Evolutionary conservation across 768 basidiomycete species (phyloP), one percentile per base, ranked within the genome.

Genomic region (Auricularia sp.): DNA sequence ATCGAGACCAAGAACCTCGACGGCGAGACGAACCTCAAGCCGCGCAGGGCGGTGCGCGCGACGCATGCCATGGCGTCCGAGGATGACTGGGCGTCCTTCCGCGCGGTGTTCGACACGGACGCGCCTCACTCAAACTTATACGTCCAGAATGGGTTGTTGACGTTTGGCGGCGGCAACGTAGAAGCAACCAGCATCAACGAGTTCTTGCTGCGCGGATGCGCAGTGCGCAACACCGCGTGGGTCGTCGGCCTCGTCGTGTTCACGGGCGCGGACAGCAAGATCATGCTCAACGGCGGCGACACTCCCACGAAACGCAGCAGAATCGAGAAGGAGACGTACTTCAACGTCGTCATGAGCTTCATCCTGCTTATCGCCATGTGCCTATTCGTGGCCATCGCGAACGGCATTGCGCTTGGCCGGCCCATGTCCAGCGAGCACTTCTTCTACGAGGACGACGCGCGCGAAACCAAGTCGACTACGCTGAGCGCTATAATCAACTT

Each of bases 1-100:
- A 81, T 98, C 62, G 96, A 98, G 79, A 98, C 96, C 54, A 98
- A 98, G 82, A 98, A 98, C 72, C 76, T 98, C 63, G 96, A 98
- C 69, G 96, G 96, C 1, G 96, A 98, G 77, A 98, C 96, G 60
- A 98, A 98, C 73, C 78, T 98, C 70, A 99, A 99, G 76, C 86
- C 88, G 6, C 84, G 96, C 23, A 84, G 81, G 71, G 83, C 90
- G 5, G 74, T 93, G 61, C 85, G 80, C 61, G 91, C 88, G 1
- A 96, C 96, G 0, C 80, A 87, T 23, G 74, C 78, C 43, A 88
- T 97, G 67, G 72, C 78, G 10, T 87, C 87, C 1, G 96, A 98
- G 72, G 94, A 97, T 69, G 96, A 98, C 72, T 73, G 96, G 62
- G 92, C 95, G 70, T 87, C 88, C 64, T 85, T 90, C 0, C 81